Evolutionary conservation across 768 basidiomycete species (phyloP), one percentile per base, ranked within the genome.

Genomic region (Amanita rubescens): DNA sequence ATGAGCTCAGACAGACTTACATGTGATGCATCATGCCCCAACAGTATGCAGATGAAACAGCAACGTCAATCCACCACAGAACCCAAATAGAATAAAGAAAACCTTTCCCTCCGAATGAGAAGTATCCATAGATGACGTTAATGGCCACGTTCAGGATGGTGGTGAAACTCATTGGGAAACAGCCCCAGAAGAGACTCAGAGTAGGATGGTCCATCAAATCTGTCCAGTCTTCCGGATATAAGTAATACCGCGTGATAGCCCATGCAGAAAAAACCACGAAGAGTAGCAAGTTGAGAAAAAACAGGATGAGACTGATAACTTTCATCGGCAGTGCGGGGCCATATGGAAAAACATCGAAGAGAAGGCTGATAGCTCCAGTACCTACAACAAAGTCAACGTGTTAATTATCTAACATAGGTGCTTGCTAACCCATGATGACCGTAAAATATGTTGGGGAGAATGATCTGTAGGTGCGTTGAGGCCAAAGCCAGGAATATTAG

Each of bases 1-100:
- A 30, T 8, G 20, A 25, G 44, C 17, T 20, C 44, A 25, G 45
- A 58, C 55, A 3, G 15, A 72, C 82, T 50, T 55, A 88, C 87
- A 90, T 89, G 49, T 78, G 63, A 58, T 89, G 81, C 1, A 87
- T 63, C 37, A 82, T 69, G 7, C 79, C 76, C 69, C 84, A 82
- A 51, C 76, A 80, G 59, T 82, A 82, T 17, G 79, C 19, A 3
- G 77, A 47, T 0, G 84, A 81, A 19, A 84, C 34, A 0, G 67
- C 65, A 0, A 76, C 70, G 55, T 84, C 81, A 37, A 79, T 38
- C 85, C 84, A 87, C 84, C 85, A 87, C 19, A 81, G 57, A 0
- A 62, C 76, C 78, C 83, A 83, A 43, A 82, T 60, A 7, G 68
- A 55, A 39, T 76, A 81, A 1, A 83, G 62, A 62, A 83, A 79